A percentile compares a stretch with the other conserved stretches of the same genome.
Conservation (phyloP, 164 flowering plant species). For the Tetracentron sinense region DNA sequence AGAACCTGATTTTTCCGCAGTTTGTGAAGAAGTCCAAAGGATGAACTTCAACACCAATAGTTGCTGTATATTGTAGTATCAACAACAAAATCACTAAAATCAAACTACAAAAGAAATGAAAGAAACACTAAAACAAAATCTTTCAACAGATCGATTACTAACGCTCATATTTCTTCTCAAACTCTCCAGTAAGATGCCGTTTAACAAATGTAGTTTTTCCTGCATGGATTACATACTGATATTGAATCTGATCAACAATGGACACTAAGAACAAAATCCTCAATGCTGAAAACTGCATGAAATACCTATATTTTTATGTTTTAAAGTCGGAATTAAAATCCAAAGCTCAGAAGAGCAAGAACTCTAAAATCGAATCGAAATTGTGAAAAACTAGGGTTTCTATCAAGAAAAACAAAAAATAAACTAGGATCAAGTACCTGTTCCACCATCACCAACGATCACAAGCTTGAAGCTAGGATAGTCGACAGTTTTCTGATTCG, state of each 20-base stretch:
- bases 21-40: slow-evolving; percentile 80
- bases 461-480: slow-evolving; percentile 86
- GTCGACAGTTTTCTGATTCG: slow-evolving; percentile 63
- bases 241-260: neutral
- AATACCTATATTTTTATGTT: neutral
- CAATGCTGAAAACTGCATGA: neutral
- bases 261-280: neutral
- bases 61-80: slow-evolving; percentile 35
- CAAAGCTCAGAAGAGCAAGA: neutral
- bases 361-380: neutral
- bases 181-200: slow-evolving; percentile 83
- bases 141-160: slow-evolving; percentile 20
- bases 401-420: neutral
- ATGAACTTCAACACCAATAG: slow-evolving; percentile 90
- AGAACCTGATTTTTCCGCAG: slow-evolving; percentile 68
- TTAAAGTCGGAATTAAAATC: neutral
- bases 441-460: slow-evolving; percentile 76
- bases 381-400: neutral
- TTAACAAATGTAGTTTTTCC: slow-evolving; percentile 86
- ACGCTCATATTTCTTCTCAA: slow-evolving; percentile 90
- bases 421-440: slow-evolving; percentile 28
- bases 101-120: neutral
- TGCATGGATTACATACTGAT: slow-evolving; percentile 16
- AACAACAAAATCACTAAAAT: neutral
- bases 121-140: neutral